Evolutionary conservation across 805 yeast genomes (phyloP).

Genomic region (Grigorovia humatica): DNA sequence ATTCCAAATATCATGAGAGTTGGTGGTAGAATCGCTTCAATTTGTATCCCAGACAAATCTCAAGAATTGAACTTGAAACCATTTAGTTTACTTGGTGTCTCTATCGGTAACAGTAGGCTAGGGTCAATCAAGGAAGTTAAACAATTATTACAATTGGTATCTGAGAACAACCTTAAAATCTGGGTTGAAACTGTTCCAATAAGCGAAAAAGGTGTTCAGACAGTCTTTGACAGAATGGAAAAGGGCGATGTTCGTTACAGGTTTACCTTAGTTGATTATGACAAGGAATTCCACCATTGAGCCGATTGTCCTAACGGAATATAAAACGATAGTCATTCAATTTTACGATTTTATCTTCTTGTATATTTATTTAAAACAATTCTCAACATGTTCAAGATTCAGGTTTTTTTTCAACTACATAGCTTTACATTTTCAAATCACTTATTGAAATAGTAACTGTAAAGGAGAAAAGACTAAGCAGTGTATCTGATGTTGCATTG

Average conservation of each 20-base stretch:
- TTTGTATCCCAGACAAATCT: conserved; percentile 14
- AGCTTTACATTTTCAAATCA: too few relatives aligned
- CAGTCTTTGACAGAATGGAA: conserved; percentile 39
- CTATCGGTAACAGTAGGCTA: conserved; percentile 27
- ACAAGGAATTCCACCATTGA: conserved; percentile 22
- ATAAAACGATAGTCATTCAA: too few relatives aligned
- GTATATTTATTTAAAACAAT: too few relatives aligned
- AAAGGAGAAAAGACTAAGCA: too few relatives aligned
- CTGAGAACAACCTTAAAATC: conserved; percentile 36
- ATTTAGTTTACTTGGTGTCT: conserved; percentile 16
- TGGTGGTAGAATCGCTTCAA: conserved; percentile 29
- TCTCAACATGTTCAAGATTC: too few relatives aligned
- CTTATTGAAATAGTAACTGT: too few relatives aligned
- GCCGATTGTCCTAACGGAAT: too few relatives aligned
- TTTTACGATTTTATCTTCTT: too few relatives aligned
- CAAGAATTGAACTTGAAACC: conserved; percentile 10
- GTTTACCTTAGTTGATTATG: conserved; percentile 41
- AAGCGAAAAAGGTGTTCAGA: conserved; percentile 32
- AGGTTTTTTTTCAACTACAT: too few relatives aligned
- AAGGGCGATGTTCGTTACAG: conserved; percentile 45
- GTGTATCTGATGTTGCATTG: too few relatives aligned
- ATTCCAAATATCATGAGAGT: conserved; percentile 23
- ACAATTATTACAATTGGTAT: conserved; percentile 40
- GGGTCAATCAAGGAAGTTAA: conserved; percentile 40
- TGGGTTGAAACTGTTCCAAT: conserved; percentile 46